phyloP scores from a whole-genome alignment of 2,329 filamentous ascomycete genomes.

The Hypoxylon sp. region DNA sequence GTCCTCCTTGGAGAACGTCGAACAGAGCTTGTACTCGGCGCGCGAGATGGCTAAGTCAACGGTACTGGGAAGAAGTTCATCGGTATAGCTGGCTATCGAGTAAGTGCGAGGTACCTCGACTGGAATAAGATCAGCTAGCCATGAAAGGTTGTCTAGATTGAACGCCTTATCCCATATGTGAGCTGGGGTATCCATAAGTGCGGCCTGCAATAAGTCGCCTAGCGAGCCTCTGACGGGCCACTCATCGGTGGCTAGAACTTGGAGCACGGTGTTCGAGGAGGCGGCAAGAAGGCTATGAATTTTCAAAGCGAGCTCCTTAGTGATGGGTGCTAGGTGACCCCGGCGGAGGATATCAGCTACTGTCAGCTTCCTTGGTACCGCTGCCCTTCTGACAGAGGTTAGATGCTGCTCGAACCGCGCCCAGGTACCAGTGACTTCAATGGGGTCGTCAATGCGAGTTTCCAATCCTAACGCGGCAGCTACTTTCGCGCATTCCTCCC shows the following conservation, averaged over 20 bases:
- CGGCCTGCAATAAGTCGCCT: slow-evolving; percentile 65
- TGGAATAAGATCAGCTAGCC: slow-evolving; percentile 63
- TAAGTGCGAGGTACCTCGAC: slow-evolving; percentile 68
- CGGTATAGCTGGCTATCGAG: slow-evolving; percentile 65
- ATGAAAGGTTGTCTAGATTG: slow-evolving; percentile 60
- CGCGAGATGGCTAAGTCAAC: slow-evolving; percentile 67
- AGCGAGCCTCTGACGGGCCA: slow-evolving; percentile 67
- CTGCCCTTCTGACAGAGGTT: slow-evolving; percentile 55
- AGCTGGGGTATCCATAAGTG: slow-evolving; percentile 62
- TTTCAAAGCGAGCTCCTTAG: slow-evolving; percentile 65
- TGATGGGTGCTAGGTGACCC: slow-evolving; percentile 67
- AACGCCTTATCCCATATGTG: slow-evolving; percentile 68
- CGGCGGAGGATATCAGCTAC: slow-evolving; percentile 66
- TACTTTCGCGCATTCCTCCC: slow-evolving; percentile 69
- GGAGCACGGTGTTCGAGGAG: slow-evolving; percentile 64
- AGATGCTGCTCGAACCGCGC: slow-evolving; percentile 64
- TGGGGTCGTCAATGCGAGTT: slow-evolving; percentile 60
- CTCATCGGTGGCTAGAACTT: slow-evolving; percentile 64
- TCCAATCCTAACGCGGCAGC: slow-evolving; percentile 66
- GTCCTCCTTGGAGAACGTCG: slow-evolving; percentile 57
- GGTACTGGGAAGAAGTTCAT: slow-evolving; percentile 65
- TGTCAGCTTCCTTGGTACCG: slow-evolving; percentile 54
- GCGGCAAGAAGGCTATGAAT: slow-evolving; percentile 64
- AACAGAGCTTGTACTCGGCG: slow-evolving; percentile 64
- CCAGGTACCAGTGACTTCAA: slow-evolving; percentile 61